Evolutionary conservation across 2,329 filamentous ascomycete genomes (phyloP), one percentile per base, ranked within the genome.

Genomic region (Exutisphaerella laricina): DNA sequence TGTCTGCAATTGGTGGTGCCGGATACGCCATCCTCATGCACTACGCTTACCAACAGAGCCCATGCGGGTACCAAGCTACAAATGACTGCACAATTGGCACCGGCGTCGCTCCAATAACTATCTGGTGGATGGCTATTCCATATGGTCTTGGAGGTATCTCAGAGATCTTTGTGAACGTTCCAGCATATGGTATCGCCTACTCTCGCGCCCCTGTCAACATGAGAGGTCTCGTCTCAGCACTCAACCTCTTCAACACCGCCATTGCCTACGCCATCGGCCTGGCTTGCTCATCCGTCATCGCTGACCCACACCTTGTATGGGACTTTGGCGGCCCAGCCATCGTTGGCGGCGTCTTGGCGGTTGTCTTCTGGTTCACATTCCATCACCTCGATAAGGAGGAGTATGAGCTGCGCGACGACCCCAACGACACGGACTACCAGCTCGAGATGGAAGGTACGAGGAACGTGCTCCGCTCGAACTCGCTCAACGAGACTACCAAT

Each of bases 261-360:
- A 40, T 70, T 17, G 62, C 62, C 4, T 61, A 60, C 39, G 66
- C 66, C 1, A 50, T 71, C 6, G 66, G 60, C 26, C 41, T 58
- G 21, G 56, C 55, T 57, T 68, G 7, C 48, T 71, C 14, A 65
- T 67, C 55, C 47, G 53, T 56, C 23, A 69, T 72, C 29, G 58
- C 55, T 32, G 73, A 75, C 41, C 72, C 72, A 2, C 66, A 69
- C 43, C 60, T 75, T 5, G 63, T 70, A 18, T 74, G 70, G 69
- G 63, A 70, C 8, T 73, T 70, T 63, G 69, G 62, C 3, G 73
- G 69, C 16, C 70, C 71, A 3, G 68, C 69, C 2, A 71, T 76
- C 32, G 71, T 68, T 5, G 64, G 75, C 2, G 66, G 63, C 28
- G 58, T 69, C 3, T 68, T 75, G 54, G 72, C 69, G 0, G 53